Evolutionary conservation across 2,329 filamentous ascomycete genomes (phyloP).

Genomic region (Esteya vermicola): DNA sequence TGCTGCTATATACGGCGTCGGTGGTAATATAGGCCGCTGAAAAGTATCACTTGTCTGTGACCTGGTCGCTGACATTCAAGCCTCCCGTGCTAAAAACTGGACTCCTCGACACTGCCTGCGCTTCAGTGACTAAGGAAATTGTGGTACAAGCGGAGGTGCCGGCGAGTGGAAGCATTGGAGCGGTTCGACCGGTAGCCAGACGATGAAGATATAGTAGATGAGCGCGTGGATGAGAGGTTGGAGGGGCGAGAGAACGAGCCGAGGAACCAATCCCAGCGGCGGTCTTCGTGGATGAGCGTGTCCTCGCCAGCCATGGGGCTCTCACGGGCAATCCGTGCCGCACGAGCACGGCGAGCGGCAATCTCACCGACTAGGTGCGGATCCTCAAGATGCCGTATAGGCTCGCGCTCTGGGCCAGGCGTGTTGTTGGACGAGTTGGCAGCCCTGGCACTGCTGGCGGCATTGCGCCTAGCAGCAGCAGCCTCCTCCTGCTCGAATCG

Average conservation of each 20-base stretch:
- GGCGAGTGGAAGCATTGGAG: too few species aligned
- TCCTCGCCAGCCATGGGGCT: constrained; percentile 27
- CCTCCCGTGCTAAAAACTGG: too few species aligned
- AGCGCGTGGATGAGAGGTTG: constrained; percentile 14
- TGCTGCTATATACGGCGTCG: too few species aligned
- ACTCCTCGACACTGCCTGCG: too few species aligned
- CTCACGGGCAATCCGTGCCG: constrained; percentile 43
- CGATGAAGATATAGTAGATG: neutral
- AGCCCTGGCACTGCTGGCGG: constrained; percentile 8
- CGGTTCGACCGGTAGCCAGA: neutral
- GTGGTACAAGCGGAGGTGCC: too few species aligned
- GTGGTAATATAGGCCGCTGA: too few species aligned
- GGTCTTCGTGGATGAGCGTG: constrained; percentile 40
- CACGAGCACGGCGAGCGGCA: constrained; percentile 41
- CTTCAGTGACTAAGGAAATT: too few species aligned
- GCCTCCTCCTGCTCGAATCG: constrained; percentile 22
- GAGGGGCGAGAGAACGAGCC: constrained; percentile 29
- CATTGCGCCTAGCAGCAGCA: constrained; percentile 8
- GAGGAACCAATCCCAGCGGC: constrained; percentile 46
- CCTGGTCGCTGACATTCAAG: too few species aligned
- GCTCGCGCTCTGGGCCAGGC: too few species aligned
- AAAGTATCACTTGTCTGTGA: too few species aligned
- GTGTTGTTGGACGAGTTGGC: too few species aligned
- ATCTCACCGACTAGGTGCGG: constrained; percentile 53
- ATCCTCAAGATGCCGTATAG: constrained; percentile 43